A percentile compares a stretch with the other conserved stretches of the same genome.
Conservation (phyloP, 2,329 filamentous ascomycete species). For the Rhinocladiella similis region DNA sequence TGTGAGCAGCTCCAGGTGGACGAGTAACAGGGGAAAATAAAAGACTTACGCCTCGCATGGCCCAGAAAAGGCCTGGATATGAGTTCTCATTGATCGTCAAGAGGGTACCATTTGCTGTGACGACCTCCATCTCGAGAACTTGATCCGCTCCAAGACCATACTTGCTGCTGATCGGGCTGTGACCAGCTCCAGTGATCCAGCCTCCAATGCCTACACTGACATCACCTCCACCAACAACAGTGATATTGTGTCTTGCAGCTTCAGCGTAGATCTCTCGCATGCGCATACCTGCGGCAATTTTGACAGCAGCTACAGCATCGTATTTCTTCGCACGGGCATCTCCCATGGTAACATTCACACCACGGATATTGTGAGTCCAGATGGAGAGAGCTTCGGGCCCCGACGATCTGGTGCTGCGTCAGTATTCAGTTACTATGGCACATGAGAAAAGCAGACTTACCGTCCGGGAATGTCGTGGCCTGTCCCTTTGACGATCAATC, state of each 20-base stretch:
- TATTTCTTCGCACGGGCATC: constrained; percentile 15
- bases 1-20: neutral
- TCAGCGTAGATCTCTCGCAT: constrained; percentile 55
- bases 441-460: constrained; percentile 2
- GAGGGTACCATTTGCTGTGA: constrained; percentile 48
- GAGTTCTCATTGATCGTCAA: constrained; percentile 44
- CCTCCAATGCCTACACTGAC: constrained; percentile 54
- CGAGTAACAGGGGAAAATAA: neutral
- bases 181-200: constrained; percentile 53
- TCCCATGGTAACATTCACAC: constrained; percentile 11
- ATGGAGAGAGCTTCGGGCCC: constrained; percentile 43
- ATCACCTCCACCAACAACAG: constrained; percentile 58
- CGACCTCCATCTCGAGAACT: constrained; percentile 50
- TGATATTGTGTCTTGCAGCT: constrained; percentile 48
- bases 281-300: constrained; percentile 57
- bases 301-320: constrained; percentile 45
- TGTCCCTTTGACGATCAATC: constrained; percentile 55
- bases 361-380: constrained; percentile 35
- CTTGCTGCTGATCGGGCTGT: constrained; percentile 53
- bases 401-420: constrained; percentile 41
- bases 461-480: constrained; percentile 49
- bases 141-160: constrained; percentile 55
- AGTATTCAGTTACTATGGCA: constrained; percentile 19
- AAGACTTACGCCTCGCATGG: constrained; percentile 44
- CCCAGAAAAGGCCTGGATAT: constrained; percentile 53